A percentile compares a stretch with the other conserved stretches of the same genome.
These are phyloP conservation scores for Bryum argenteum DNA, from an alignment of 225 moss, liverwort and hornwort genomes.

Conservation along the genomic window DNA sequence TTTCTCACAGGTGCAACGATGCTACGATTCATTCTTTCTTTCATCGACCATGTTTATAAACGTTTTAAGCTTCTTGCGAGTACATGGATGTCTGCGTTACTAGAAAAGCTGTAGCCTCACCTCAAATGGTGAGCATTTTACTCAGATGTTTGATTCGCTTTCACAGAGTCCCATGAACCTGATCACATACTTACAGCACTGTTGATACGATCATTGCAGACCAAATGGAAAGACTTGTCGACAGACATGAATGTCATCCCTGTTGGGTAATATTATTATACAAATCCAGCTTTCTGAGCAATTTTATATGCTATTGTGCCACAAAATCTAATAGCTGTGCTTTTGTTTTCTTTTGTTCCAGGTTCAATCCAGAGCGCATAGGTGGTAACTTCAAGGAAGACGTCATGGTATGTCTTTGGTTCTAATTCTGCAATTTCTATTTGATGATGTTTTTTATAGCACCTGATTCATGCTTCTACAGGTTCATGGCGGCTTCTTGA, in stretches of 20 bases:
- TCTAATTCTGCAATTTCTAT: background rate
- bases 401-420: slow-evolving; percentile 52
- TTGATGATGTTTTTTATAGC: background rate
- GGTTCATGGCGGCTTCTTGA: slow-evolving; percentile 95
- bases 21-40: too few relatives aligned
- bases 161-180: background rate
- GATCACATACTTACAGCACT: slow-evolving; percentile 15
- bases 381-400: slow-evolving; percentile 61
- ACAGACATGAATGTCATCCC: slow-evolving; percentile 76
- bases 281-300: slow-evolving; percentile 18
- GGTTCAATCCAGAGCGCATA: slow-evolving; percentile 80
- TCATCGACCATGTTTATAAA: too few relatives aligned
- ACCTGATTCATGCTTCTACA: slow-evolving; percentile 29
- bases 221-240: slow-evolving; percentile 85
- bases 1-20: too few relatives aligned
- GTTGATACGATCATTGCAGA: slow-evolving; percentile 47
- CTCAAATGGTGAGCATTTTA: background rate
- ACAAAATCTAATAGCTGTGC: background rate
- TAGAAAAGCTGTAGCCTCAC: too few relatives aligned
- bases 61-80: too few relatives aligned
- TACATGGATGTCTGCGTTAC: too few relatives aligned
- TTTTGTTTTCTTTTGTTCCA: slow-evolving; percentile 32
- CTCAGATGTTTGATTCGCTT: background rate
- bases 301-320: background rate
- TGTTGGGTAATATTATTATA: slow-evolving; percentile 50